These are phyloP conservation scores for Microcyclosporella mali DNA, from an alignment of 2,329 filamentous ascomycete genomes.

Conservation along the genomic window DNA sequence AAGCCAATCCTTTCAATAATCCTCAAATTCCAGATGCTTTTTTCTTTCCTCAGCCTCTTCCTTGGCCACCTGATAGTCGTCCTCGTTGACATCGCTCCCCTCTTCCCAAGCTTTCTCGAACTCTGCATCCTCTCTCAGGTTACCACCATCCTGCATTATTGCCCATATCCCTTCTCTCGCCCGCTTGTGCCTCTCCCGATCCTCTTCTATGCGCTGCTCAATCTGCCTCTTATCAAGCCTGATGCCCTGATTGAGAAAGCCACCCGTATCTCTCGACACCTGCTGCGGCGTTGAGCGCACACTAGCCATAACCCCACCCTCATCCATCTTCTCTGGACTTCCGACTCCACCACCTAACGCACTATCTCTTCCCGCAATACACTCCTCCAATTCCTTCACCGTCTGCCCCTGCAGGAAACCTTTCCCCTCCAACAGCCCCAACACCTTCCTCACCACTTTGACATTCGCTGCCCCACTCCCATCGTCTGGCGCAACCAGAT, in stretches of 20 bases:
- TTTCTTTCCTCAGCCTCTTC: slow-evolving; percentile 63
- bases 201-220: slow-evolving; percentile 94
- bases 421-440: slow-evolving; percentile 52
- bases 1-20: slow-evolving; percentile 12
- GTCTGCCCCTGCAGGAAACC: slow-evolving; percentile 67
- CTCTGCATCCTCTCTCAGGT: slow-evolving; percentile 60
- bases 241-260: slow-evolving; percentile 23
- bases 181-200: slow-evolving; percentile 88
- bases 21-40: slow-evolving; percentile 41
- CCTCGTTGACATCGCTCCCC: slow-evolving; percentile 76
- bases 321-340: slow-evolving; percentile 9
- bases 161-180: slow-evolving; percentile 91
- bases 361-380: slow-evolving; percentile 68
- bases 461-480: slow-evolving; percentile 88
- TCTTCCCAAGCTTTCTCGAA: slow-evolving; percentile 81
- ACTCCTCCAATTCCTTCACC: slow-evolving; percentile 73
- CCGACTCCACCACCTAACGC: slow-evolving; percentile 11
- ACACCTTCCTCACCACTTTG: slow-evolving; percentile 71
- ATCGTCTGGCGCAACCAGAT: slow-evolving; percentile 82
- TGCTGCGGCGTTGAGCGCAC: slow-evolving; percentile 21
- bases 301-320: slow-evolving; percentile 1
- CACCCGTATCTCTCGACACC: slow-evolving; percentile 12
- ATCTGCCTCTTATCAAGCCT: slow-evolving; percentile 78
- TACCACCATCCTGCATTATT: slow-evolving; percentile 42
- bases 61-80: slow-evolving; percentile 69